phyloP scores from a whole-genome alignment of 2,329 filamentous ascomycete species.

The Curvularia spicifera region DNA sequence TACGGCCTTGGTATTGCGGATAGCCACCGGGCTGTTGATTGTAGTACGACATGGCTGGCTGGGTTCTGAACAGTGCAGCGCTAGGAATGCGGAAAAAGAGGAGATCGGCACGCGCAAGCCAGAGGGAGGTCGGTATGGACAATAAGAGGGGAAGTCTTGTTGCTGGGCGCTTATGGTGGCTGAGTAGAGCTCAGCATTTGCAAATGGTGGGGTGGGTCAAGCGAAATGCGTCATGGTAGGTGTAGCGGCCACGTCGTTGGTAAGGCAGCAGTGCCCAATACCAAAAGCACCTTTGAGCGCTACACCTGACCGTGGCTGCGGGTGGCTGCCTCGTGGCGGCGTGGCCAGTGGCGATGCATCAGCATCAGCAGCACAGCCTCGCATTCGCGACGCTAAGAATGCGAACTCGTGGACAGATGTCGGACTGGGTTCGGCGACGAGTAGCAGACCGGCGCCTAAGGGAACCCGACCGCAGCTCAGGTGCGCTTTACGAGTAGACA shows the following conservation, averaged over 20 bases:
- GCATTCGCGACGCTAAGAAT: background rate
- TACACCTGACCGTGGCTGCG: no score
- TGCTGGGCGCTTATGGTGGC: conserved; percentile 3
- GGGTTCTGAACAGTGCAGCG: background rate
- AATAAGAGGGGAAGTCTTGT: background rate
- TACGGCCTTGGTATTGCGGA: conserved; percentile 40
- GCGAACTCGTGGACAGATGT: background rate
- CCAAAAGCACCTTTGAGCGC: background rate
- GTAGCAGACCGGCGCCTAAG: no score
- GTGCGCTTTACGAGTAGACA: no score
- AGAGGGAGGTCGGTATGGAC: conserved; percentile 1
- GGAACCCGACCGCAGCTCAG: no score
- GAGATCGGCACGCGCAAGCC: conserved; percentile 2
- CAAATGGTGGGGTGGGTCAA: conserved; percentile 8
- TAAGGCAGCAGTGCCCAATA: background rate
- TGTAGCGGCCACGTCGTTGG: background rate
- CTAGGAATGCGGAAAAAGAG: background rate
- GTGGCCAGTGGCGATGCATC: conserved; percentile 13
- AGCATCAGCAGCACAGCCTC: conserved; percentile 7
- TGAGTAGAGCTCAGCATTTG: conserved; percentile 12
- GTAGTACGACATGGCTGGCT: conserved; percentile 35
- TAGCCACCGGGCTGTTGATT: conserved; percentile 39
- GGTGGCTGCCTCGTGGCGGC: conserved; percentile 5
- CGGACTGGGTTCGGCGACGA: background rate
- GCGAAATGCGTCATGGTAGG: no score